These are phyloP conservation scores for Mrakiaceae sp. DNA, from an alignment of 1,284 basidiomycete species.

Conservation along the genomic window DNA sequence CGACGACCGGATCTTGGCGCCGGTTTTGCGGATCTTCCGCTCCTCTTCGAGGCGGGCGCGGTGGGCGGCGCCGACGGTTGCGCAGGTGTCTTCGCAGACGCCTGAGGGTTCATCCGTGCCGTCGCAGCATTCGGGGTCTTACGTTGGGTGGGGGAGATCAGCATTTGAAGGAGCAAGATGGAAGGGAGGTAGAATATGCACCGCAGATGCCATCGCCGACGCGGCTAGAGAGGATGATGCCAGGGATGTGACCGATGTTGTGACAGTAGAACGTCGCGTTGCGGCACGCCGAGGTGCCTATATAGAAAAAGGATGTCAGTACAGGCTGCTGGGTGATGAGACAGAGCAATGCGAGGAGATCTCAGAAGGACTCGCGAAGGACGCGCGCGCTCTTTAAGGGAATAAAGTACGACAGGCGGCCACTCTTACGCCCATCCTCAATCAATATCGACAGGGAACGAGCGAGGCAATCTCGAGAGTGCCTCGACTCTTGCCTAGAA, in stretches of 20 bases:
- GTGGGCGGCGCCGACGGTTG: constrained; percentile 59
- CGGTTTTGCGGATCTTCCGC: constrained; percentile 67
- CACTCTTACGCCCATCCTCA: no score
- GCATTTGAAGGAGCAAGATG: neutral
- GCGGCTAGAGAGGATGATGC: constrained; percentile 61
- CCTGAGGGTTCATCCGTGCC: constrained; percentile 85
- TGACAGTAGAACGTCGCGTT: constrained; percentile 70
- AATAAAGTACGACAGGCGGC: no score
- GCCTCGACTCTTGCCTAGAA: no score
- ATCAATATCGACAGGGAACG: no score
- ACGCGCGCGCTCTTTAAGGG: neutral
- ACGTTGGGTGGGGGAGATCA: neutral
- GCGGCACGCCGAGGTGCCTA: constrained; percentile 78
- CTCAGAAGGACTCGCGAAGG: no score
- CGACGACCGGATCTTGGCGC: constrained; percentile 76
- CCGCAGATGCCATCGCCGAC: constrained; percentile 96
- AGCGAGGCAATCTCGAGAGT: no score
- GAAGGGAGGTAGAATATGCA: constrained; percentile 29
- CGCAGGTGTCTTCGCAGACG: constrained; percentile 68
- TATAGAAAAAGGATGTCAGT: neutral
- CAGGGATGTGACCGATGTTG: constrained; percentile 80
- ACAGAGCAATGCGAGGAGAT: no score
- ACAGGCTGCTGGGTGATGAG: neutral
- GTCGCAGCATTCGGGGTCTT: constrained; percentile 90
- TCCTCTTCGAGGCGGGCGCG: constrained; percentile 55